Percentiles rank a stretch among this genome's conserved stretches.
Evolutionary conservation across 2,329 filamentous ascomycete genomes (phyloP).

Genomic region (Colletotrichum aenigma): DNA sequence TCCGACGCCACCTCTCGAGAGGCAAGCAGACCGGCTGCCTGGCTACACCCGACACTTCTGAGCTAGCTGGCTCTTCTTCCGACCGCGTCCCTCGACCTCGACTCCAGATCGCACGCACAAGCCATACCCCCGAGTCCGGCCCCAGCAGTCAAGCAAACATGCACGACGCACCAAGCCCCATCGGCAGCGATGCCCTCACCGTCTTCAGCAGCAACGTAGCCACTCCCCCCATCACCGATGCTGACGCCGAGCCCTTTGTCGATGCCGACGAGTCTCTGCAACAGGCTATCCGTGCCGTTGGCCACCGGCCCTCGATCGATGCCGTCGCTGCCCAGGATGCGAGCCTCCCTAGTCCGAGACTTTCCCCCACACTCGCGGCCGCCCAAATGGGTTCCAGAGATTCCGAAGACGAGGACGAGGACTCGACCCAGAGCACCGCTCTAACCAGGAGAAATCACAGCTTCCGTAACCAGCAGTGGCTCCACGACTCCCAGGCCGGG

Average conservation of each 20-base stretch:
- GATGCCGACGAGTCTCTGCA: slow-evolving; percentile 55
- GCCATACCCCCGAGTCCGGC: slow-evolving; percentile 50
- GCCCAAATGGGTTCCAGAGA: slow-evolving; percentile 50
- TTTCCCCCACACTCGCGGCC: slow-evolving; percentile 89
- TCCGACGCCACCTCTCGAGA: slow-evolving; percentile 40
- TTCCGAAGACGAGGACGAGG: slow-evolving; percentile 48
- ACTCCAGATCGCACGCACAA: slow-evolving; percentile 43
- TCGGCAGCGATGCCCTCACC: slow-evolving; percentile 60
- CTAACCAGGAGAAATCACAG: slow-evolving; percentile 5
- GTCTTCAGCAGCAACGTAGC: slow-evolving; percentile 69
- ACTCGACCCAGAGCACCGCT: slow-evolving; percentile 24
- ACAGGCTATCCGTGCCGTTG: slow-evolving; percentile 49
- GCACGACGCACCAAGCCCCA: slow-evolving; percentile 45
- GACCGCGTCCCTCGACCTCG: slow-evolving; percentile 44
- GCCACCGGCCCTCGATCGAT: slow-evolving; percentile 62
- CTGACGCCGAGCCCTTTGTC: slow-evolving; percentile 67
- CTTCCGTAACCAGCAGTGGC: slow-evolving; percentile 29
- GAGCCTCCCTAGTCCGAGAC: slow-evolving; percentile 89
- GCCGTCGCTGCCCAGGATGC: slow-evolving; percentile 82
- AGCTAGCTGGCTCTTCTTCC: slow-evolving; percentile 34
- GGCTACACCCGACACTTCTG: slow-evolving; percentile 64
- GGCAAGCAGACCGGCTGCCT: slow-evolving; percentile 39
- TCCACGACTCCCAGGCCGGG: slow-evolving; percentile 46
- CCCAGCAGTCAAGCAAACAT: slow-evolving; percentile 35
- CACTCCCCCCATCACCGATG: slow-evolving; percentile 77